Evolutionary conservation across 202 grass and related monocot species (phyloP), one percentile per base, ranked within the genome.

Genomic region (Alloteropsis angusta): DNA sequence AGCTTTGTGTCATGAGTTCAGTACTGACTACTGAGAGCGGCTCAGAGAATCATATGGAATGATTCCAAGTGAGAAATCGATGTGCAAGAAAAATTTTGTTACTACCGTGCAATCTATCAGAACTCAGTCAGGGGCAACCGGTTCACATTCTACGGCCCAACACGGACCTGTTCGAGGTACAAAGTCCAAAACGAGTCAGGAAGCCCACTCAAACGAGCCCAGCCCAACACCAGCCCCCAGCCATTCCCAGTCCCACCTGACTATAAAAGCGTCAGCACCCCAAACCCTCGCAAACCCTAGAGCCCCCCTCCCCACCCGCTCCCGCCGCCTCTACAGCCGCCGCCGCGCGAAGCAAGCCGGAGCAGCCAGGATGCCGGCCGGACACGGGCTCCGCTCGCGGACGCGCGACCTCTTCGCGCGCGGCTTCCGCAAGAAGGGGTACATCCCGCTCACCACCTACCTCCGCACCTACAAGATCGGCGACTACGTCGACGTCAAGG

Each of bases 361-460:
- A 67, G 9, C 60, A 46, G 34, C 72, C 76, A 84, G 83, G 82
- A 97, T 97, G 93, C 93, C 93, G 61, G 93, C 93, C 1, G 93
- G 93, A 19, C 93, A 97, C 72, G 93, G 93, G 38, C 80, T 97
- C 22, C 83, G 93, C 50, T 59, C 90, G 7, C 80, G 93, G 60
- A 97, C 93, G 72, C 88, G 93, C 67, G 93, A 97, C 84, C 82
- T 85, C 42, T 97, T 97, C 74, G 79, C 93, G 47, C 87, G 93
- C 0, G 41, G 50, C 0, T 97, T 97, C 78, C 84, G 93, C 76
- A 97, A 97, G 93, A 97, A 93, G 85, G 93, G 93, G 0, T 97
- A 97, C 73, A 97, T 97, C 80, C 53, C 87, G 23, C 90, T 97
- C 75, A 90, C 93, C 35, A 97, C 93, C 62, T 97, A 97, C 83